A percentile compares a stretch with the other conserved stretches of the same genome.
These are phyloP conservation scores for Pulicaria dysenterica DNA, from an alignment of 129 eudicot species.

Conservation along the genomic window DNA sequence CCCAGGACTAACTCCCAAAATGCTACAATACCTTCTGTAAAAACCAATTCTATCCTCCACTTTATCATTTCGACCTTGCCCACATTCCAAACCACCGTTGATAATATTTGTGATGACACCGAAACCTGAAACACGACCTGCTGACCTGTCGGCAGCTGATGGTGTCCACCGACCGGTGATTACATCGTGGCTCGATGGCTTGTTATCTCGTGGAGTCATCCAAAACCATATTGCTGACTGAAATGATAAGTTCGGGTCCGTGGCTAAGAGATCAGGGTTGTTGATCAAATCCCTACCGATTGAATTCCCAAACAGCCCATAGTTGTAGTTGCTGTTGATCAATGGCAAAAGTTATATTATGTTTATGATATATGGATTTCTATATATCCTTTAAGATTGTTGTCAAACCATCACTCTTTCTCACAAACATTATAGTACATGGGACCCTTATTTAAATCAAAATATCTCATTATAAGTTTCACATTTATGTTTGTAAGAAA, in stretches of 20 bases:
- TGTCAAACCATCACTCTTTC: no score
- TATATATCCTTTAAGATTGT: no score
- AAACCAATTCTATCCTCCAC: constrained; percentile 48
- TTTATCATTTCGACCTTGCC: constrained; percentile 28
- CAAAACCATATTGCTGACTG: constrained; percentile 64
- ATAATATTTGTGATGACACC: constrained; percentile 61
- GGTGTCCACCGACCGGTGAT: constrained; percentile 52
- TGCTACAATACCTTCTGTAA: constrained; percentile 45
- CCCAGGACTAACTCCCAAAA: constrained; percentile 42
- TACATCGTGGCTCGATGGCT: constrained; percentile 63
- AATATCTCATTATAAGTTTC: no score
- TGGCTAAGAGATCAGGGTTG: constrained; percentile 61
- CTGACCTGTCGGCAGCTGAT: constrained; percentile 44
- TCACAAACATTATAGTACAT: no score
- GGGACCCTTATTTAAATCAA: no score
- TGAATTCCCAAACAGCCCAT: constrained; percentile 50
- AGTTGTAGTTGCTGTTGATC: constrained; percentile 52
- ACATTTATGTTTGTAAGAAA: no score
- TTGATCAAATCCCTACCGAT: constrained; percentile 40
- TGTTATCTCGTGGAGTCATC: constrained; percentile 58
- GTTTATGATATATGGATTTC: no score
- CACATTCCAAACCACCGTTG: constrained; percentile 54
- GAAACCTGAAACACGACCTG: constrained; percentile 47
- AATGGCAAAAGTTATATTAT: neutral
- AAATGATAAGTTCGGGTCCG: constrained; percentile 47